These are phyloP conservation scores for Rhizophagus sp. DNA, from an alignment of 192 early-diverging fungal genomes.

Conservation along the genomic window DNA sequence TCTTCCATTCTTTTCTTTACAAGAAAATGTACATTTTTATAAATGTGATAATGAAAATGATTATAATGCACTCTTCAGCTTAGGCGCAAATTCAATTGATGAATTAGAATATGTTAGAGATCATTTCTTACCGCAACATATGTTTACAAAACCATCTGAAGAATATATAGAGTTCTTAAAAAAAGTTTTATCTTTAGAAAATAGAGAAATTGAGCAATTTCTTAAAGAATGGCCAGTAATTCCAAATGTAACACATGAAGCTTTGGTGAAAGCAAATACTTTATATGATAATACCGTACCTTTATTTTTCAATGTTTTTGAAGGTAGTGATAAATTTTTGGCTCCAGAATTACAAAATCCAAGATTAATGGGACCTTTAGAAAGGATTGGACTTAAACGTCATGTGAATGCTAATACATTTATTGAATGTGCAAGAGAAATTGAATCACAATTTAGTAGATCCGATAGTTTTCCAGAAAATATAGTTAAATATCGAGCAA, in stretches of 20 bases:
- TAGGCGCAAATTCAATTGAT: background rate
- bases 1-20: background rate
- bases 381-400: background rate
- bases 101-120: constrained; percentile 1
- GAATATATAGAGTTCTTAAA: background rate
- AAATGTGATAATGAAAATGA: background rate
- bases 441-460: background rate
- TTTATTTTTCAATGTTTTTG: background rate
- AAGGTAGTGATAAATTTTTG: background rate
- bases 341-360: background rate
- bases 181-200: background rate
- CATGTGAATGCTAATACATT: background rate
- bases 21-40: background rate
- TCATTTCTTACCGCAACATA: background rate
- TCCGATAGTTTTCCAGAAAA: too few species aligned
- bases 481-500: background rate
- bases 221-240: background rate
- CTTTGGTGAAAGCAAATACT: background rate
- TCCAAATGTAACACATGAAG: background rate
- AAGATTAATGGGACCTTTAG: background rate
- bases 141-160: background rate
- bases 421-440: constrained; percentile 4
- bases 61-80: background rate
- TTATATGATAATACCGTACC: background rate
- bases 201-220: background rate